Base-by-base conservation (phyloP, 441 rosid genomes). In the Macaranga tanarius region DNA sequence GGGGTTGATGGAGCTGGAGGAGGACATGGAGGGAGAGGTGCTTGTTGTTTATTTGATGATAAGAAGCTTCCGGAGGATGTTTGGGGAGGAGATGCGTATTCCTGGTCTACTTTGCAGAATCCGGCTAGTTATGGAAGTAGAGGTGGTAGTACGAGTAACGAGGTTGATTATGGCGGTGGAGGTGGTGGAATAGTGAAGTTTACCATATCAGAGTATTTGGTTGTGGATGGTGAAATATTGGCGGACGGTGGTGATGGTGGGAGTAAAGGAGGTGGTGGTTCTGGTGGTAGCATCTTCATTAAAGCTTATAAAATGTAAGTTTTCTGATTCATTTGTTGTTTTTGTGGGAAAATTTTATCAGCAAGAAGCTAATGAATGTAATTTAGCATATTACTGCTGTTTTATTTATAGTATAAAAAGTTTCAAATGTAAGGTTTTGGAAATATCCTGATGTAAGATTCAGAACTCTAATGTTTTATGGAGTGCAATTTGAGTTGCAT, bases 81-180 rank as follows among this genome's bases (percentile, higher is more conserved):
- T 10, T 92, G 99, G 98, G 99, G 99, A 63, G 99, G 99, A 69
- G 99, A 95, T 76, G 92, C 96, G 1, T 92, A 95, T 71, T 88
- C 99, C 1, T 95, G 99, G 99, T 87, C 93, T 7, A 79, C 87
- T 17, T 76, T 95, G 84, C 86, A 89, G 77, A 74, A 31, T 59
- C 99, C 99, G 2, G 75, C 76, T 71, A 91, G 99, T 80, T 89
- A 79, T 74, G 99, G 98, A 67, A 95, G 99, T 72, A 83, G 79
- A 71, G 99, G 99, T 11, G 94, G 93, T 65, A 88, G 87, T 47
- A 91, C 97, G 47, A 92, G 97, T 75, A 89, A 54, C 77, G 98
- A 93, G 79, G 79, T 85, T 66, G 87, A 91, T 71, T 95, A 88
- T 42, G 98, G 99, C 40, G 99, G 97, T 10, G 91, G 90, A n/a